Base-by-base conservation (phyloP, 352 stramenopile species). In the Globisporangium cederbergense region DNA sequence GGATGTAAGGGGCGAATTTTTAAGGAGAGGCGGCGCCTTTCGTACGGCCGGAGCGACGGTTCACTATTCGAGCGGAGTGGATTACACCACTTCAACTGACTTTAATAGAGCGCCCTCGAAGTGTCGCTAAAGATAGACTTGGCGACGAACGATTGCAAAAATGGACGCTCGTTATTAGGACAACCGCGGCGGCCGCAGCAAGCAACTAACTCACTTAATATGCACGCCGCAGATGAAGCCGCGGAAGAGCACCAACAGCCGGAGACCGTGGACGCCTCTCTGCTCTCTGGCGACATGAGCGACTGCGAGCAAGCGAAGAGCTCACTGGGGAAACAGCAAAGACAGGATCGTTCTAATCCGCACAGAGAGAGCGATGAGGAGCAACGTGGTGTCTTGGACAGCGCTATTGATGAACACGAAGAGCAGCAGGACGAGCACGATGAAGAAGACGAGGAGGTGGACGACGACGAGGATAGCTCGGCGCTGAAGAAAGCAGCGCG, bases 401-500 rank as follows among this genome's bases (percentile, higher is more conserved):
- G 30, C 9, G 51, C 8, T 2, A 7, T 3, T 22, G 14, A 40
- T 8, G 32, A 58, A 3, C 52, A 58, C 2, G 52, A n/a, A 2
- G 52, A 58, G 0, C 52, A 58, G 14, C 28, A 43, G n/a, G 28
- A 45, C 28, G 32, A 53, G 6, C 16, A 34, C n/a, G 43, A 36
- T 7, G 16, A 16, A 5, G 47, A 65, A 8, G 28, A 45, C 1
- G 32, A 63, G 8, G 53, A 62, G 0, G 36, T 0, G 6, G 53
- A 68, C 1, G 66, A 77, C 0, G 67, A 68, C 1, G 75, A 71
- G 2, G 67, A 81, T 2, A 70, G 75, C 38, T 74, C 77, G 7
- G 78, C 83, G 61, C 75, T 90, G 3, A 67, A 85, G 49, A 77
- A 82, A 52, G 82, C 82, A 0, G 82, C 82, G 40, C 75, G 82